phyloP scores from a whole-genome alignment of 208 protist genomes.

The Willaertia magna region DNA sequence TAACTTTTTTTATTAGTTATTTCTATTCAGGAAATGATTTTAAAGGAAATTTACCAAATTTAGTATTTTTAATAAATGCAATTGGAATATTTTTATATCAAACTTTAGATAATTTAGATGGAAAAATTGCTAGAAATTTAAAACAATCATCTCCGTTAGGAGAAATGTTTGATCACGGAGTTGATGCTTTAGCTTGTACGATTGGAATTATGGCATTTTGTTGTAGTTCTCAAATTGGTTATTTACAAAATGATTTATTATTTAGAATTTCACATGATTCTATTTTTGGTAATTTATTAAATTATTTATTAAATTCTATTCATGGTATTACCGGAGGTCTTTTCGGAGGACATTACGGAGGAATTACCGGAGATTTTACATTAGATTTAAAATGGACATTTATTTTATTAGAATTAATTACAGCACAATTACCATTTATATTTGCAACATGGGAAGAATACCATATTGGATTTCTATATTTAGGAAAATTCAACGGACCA shows the following conservation, averaged over 20 bases:
- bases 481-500: neutral
- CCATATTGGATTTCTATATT: neutral
- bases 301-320: too few relatives aligned
- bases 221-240: too few relatives aligned
- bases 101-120: constrained; percentile 85
- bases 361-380: too few relatives aligned
- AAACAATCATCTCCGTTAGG: constrained; percentile 70
- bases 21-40: neutral
- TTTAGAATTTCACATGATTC: too few relatives aligned
- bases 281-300: too few relatives aligned
- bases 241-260: too few relatives aligned
- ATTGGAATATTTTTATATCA: constrained; percentile 62
- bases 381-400: neutral
- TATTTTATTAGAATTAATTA: neutral
- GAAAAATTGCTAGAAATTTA: constrained; percentile 81
- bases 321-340: too few relatives aligned
- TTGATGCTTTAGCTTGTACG: constrained; percentile 39
- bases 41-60: constrained; percentile 35
- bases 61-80: constrained; percentile 62
- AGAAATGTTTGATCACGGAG: constrained; percentile 90
- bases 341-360: too few relatives aligned
- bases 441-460: constrained; percentile 4
- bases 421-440: neutral
- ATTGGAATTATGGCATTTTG: neutral
- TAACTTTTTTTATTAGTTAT: neutral